phyloP scores from a whole-genome alignment of 176 grass and related monocot genomes.

The Aegilops speltoides region DNA sequence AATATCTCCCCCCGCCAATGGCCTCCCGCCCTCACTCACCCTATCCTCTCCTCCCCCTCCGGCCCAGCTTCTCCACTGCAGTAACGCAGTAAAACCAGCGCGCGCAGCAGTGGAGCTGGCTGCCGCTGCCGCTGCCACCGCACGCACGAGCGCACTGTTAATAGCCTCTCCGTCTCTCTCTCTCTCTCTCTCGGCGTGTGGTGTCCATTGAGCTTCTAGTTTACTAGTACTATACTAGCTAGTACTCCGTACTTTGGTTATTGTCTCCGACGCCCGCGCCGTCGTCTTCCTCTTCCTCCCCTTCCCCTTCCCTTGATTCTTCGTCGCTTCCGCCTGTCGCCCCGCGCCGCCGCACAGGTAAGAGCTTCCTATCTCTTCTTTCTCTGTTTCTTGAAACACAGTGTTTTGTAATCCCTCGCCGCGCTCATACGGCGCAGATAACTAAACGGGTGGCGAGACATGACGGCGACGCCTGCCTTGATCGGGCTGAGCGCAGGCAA shows the following conservation, averaged over 20 bases:
- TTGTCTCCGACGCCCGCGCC: neutral
- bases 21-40: conserved; percentile 46
- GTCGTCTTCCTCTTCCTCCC: neutral
- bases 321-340: neutral
- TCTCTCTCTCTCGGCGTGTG: conserved; percentile 14
- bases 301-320: neutral
- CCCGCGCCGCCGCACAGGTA: conserved; percentile 15
- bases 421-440: neutral
- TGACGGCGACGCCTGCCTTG: conserved; percentile 77
- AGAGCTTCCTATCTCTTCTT: neutral
- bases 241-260: neutral
- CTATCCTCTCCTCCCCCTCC: conserved; percentile 42
- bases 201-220: conserved; percentile 12
- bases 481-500: conserved; percentile 86
- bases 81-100: neutral
- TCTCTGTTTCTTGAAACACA: neutral
- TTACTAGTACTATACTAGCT: neutral
- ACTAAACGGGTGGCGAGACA: neutral
- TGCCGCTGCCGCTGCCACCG: neutral
- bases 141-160: neutral
- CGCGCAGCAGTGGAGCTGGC: neutral
- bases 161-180: neutral
- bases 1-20: conserved; percentile 91
- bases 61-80: neutral
- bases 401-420: neutral